Base-by-base conservation (phyloP, 805 yeast genomes). In the Pichia scutulata region DNA sequence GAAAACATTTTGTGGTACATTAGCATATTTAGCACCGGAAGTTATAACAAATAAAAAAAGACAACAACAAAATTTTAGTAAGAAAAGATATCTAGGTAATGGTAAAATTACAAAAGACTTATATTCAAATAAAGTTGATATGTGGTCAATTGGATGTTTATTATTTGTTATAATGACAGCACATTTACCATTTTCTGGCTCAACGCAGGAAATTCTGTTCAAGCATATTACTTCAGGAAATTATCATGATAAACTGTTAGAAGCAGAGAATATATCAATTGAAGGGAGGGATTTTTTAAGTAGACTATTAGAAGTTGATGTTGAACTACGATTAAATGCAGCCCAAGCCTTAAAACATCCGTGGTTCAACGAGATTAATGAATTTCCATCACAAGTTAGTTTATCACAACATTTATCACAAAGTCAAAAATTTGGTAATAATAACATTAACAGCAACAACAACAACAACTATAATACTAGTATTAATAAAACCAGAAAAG, bases 21-120 rank as follows among this genome's bases (percentile, higher is more conserved):
- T 93, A 55, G 97, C 98, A 2, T 93, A 93, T 61, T 85, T 93
- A 46, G 99, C 99, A 0, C 99, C 99, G 0, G 99, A 93, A 65
- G 89, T 93, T 8, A 75, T 79, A 28, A 72, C 78, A 6, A 82
- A 82, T 2, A 78, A 78, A 52, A 50, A 44, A 22, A 71, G 55
- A 37, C 54, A 55, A 19, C 18, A 33, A 50, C 47, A 9, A 55
- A 52, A 16, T n/a, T 33, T 33, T 2, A 52, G 51, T 41, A 60
- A 52, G 41, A 61, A 57, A 46, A 48, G 69, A 42, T 65, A 66
- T 43, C 44, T 66, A 26, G 70, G 70, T 12, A 66, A 66, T 46
- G 70, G 70, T 8, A 58, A 62, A 39, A 60, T 57, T 14, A 49
- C 59, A 13, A 68, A 65, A 36, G 70, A 65, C 56, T 54, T 74